Conservation (phyloP, 2,329 filamentous ascomycete genomes). For the Didymella arachidicola region DNA sequence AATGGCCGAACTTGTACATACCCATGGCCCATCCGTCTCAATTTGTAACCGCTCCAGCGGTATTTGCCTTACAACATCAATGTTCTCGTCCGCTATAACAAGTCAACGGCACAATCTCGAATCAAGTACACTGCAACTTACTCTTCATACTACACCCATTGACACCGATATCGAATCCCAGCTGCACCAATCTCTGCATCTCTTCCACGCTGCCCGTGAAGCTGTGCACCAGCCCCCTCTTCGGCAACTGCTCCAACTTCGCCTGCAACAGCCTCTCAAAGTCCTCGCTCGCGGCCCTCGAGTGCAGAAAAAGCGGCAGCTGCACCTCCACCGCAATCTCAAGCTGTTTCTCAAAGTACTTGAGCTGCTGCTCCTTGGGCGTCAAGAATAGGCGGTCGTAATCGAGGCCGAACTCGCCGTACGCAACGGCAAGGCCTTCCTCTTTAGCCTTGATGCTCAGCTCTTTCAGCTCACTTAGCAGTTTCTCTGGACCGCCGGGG, state of each 20-base stretch:
- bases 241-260: constrained; percentile 71
- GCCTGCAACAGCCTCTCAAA: constrained; percentile 70
- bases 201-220: constrained; percentile 91
- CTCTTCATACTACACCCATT: constrained; percentile 97
- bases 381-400: constrained; percentile 91
- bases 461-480: constrained; percentile 66
- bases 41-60: constrained; percentile 84
- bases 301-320: constrained; percentile 91
- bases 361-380: constrained; percentile 78
- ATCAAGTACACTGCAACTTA: constrained; percentile 17
- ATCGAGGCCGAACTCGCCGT: constrained; percentile 95
- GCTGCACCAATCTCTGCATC: constrained; percentile 78
- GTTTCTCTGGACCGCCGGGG: constrained; percentile 63
- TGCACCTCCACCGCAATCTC: constrained; percentile 78
- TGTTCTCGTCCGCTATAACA: constrained; percentile 66
- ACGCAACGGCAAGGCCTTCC: constrained; percentile 72
- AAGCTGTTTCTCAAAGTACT: constrained; percentile 85
- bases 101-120: constrained; percentile 7
- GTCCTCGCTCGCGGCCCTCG: constrained; percentile 74
- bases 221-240: constrained; percentile 86
- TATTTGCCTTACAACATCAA: constrained; percentile 81
- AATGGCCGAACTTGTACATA: constrained; percentile 32
- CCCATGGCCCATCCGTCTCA: constrained; percentile 95
- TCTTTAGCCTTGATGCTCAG: constrained; percentile 69
- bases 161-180: constrained; percentile 90